Percentiles rank a stretch among this genome's conserved stretches.
Conservation (phyloP, 352 stramenopile genomes). For the Phytophthora pisi region DNA sequence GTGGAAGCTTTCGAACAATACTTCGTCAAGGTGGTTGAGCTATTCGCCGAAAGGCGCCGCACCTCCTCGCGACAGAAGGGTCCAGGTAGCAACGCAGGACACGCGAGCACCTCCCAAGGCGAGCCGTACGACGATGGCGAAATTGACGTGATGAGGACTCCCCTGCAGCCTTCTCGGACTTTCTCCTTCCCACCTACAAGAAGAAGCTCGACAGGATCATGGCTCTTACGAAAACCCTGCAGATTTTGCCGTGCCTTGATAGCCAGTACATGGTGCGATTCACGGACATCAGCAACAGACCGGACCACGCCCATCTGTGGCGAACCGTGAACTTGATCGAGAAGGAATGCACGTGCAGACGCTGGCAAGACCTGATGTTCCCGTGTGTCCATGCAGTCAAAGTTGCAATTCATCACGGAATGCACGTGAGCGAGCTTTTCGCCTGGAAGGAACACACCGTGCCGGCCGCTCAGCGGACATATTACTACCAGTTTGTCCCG, state of each 20-base stretch:
- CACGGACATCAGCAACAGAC: conserved; percentile 4
- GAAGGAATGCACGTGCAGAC: conserved; percentile 11
- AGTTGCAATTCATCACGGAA: conserved; percentile 10
- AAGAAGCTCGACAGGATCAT: not conserved
- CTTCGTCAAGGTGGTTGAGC: conserved; percentile 7
- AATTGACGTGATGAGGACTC: no score
- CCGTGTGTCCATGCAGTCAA: conserved; percentile 13
- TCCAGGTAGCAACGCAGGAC: no score
- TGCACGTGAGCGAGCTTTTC: conserved; percentile 12
- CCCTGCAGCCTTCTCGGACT: no score
- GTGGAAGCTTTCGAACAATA: conserved; percentile 8
- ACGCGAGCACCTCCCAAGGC: no score
- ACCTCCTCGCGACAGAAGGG: no score
- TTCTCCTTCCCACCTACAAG: no score
- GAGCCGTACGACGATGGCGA: no score
- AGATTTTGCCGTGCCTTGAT: conserved; percentile 3
- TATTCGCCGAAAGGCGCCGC: not conserved
- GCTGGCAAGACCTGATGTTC: conserved; percentile 12
- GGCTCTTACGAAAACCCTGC: not conserved
- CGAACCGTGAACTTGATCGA: conserved; percentile 7
- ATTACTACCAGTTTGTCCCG: not conserved
- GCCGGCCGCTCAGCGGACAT: not conserved
- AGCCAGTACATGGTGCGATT: conserved; percentile 7
- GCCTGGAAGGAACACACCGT: not conserved
- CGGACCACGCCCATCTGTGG: conserved; percentile 2